A percentile compares a stretch with the other conserved stretches of the same genome.
phyloP scores from a whole-genome alignment of 2,329 filamentous ascomycete genomes.

The Aspergillus sp. region DNA sequence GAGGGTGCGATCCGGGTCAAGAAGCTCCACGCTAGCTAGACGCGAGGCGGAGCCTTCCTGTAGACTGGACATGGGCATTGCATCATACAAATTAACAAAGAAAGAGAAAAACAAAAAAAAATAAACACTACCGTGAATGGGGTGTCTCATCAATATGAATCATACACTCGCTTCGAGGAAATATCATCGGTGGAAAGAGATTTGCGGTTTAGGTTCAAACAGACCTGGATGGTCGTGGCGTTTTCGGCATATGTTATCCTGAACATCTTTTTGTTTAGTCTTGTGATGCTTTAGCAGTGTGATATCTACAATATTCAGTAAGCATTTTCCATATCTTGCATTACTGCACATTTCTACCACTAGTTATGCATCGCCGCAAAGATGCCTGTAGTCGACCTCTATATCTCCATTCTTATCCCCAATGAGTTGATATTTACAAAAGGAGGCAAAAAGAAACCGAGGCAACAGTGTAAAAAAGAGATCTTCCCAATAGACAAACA shows the following conservation, averaged over 20 bases:
- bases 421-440: slow-evolving; percentile 3
- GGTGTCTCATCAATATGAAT: neutral
- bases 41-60: neutral
- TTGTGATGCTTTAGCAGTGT: slow-evolving; percentile 1
- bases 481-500: slow-evolving; percentile 6
- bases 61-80: too few species aligned
- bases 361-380: too few species aligned
- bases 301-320: neutral
- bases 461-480: neutral
- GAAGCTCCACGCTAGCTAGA: slow-evolving; percentile 68
- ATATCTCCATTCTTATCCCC: slow-evolving; percentile 4
- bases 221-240: slow-evolving; percentile 3
- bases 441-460: neutral
- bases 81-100: too few species aligned
- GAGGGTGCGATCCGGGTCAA: slow-evolving; percentile 81
- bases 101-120: neutral
- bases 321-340: neutral
- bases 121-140: neutral
- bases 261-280: neutral
- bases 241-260: slow-evolving; percentile 6
- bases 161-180: neutral
- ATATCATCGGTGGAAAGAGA: slow-evolving; percentile 5
- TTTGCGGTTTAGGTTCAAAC: neutral
- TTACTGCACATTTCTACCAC: too few species aligned
- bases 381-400: neutral